These are phyloP conservation scores for Hymenoscyphus salicellus DNA, from an alignment of 2,329 filamentous ascomycete species.

Conservation along the genomic window DNA sequence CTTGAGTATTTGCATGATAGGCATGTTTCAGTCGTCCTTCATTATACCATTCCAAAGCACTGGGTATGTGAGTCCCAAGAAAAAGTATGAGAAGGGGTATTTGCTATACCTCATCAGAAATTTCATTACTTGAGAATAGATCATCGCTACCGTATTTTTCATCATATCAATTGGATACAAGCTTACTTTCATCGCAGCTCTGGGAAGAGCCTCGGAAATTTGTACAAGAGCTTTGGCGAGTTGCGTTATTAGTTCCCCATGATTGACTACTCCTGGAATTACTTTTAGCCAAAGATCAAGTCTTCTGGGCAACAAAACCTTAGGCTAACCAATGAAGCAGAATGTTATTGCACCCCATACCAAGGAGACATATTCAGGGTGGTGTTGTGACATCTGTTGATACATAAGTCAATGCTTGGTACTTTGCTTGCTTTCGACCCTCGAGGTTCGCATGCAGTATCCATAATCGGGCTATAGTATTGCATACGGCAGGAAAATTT, in stretches of 20 bases:
- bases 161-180: slow-evolving; percentile 30
- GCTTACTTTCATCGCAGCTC: slow-evolving; percentile 1
- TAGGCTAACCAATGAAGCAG: slow-evolving; percentile 10
- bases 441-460: not conserved
- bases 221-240: slow-evolving; percentile 8
- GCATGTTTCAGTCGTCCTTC: slow-evolving; percentile 24
- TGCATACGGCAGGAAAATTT: not conserved
- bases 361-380: slow-evolving; percentile 19
- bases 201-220: slow-evolving; percentile 18
- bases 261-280: slow-evolving; percentile 14
- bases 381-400: slow-evolving; percentile 11
- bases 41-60: slow-evolving; percentile 33
- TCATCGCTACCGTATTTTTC: slow-evolving; percentile 19
- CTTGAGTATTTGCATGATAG: not conserved
- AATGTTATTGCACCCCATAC: slow-evolving; percentile 20
- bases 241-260: slow-evolving; percentile 9
- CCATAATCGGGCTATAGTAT: slow-evolving; percentile 11
- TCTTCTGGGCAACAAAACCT: not conserved
- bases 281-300: not conserved
- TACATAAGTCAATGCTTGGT: not conserved
- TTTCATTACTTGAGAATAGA: slow-evolving; percentile 32
- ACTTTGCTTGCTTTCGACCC: not conserved
- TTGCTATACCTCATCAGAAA: slow-evolving; percentile 22
- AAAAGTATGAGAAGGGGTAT: no score
- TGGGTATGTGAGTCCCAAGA: no score